Base-by-base conservation (phyloP, 140 eudicot genomes). In the Stevia rebaudiana region DNA sequence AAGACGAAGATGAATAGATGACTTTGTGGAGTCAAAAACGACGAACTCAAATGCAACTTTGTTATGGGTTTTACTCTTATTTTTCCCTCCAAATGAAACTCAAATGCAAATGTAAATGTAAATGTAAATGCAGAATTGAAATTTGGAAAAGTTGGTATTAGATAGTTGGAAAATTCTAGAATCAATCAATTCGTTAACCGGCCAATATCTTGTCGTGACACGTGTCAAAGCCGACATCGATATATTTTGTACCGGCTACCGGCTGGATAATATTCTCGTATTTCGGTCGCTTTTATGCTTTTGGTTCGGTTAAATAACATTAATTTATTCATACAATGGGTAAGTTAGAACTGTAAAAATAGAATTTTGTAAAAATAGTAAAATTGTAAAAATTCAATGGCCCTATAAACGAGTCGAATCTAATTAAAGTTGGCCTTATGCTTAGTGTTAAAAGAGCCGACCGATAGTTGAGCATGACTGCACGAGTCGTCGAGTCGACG, bases 11-110 rank as follows among this genome's bases (percentile, higher is more conserved):
- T 61, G 54, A 60, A 3, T 33, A 8, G 41, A 36, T 68, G 50
- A 28, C 4, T 28, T 28, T 28, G 3, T 22, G 63, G 69, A 49
- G 62, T 71, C 61, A 59, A 16, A 59, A 47, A 58, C n/a, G 75
- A 70, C 30, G 75, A 48, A 59, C 61, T 70, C 55, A 28, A 68
- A 36, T n/a, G 68, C n/a, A 16, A 11, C 25, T 59, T 70, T 52
- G 65, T 42, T 70, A 15, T 18, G 22, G 30, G 25, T 21, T 24
- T 55, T 11, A 0, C 51, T 50, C 52, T 55, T 68, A 42, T 55
- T 68, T 60, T 71, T 61, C 63, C 69, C 76, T 71, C 69, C 17
- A 60, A 61, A 71, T 71, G 76, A 61, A 61, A 71, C 54, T 71
- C 31, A 60, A 60, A 60, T 71, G 76, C 37, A 56, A 53, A 56